Base-by-base conservation (phyloP, 148 eudicot species). In the Pouteria glomerata region DNA sequence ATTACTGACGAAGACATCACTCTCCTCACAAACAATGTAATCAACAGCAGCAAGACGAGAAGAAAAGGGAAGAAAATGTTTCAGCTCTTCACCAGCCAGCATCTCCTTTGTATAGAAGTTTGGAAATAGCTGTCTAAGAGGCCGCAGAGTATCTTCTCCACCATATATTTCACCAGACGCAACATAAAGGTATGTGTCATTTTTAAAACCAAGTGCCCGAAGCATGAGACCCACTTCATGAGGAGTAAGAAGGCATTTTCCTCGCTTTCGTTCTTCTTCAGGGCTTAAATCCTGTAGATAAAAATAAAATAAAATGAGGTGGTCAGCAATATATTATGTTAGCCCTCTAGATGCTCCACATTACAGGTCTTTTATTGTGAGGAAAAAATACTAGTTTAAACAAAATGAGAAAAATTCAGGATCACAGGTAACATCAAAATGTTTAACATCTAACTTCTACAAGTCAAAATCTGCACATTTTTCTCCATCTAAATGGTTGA, bases 11-110 rank as follows among this genome's bases (percentile, higher is more conserved):
- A 91, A 91, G 26, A 91, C 97, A 64, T 91, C 95, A 72, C 97
- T 91, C 68, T 91, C 97, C 70, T 89, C 97, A 71, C 86, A 84
- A 30, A 89, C 97, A 33, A 89, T 85, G 82, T 87, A 91, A 81
- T 91, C 97, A 66, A 91, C 79, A 47, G 97, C 97, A 81, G 97
- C 97, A 73, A 89, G 85, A 67, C 94, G 97, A 74, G 97, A 87
- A 42, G 97, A 84, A 75, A 81, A 91, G 51, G 87, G 82, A 74
- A 83, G 75, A 77, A 91, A 78, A 60, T 92, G 76, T 56, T 83
- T 79, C 75, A 91, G 76, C 76, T 84, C 90, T 56, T 85, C 85
- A 21, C 81, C 67, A 23, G 90, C 92, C 57, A 91, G 86, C 55
- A 79, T 82, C 79, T 91, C 97, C 74, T 91, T 91, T 14, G 94